phyloP scores from a whole-genome alignment of 2,329 filamentous ascomycete genomes.

The Fusarium circinatum region DNA sequence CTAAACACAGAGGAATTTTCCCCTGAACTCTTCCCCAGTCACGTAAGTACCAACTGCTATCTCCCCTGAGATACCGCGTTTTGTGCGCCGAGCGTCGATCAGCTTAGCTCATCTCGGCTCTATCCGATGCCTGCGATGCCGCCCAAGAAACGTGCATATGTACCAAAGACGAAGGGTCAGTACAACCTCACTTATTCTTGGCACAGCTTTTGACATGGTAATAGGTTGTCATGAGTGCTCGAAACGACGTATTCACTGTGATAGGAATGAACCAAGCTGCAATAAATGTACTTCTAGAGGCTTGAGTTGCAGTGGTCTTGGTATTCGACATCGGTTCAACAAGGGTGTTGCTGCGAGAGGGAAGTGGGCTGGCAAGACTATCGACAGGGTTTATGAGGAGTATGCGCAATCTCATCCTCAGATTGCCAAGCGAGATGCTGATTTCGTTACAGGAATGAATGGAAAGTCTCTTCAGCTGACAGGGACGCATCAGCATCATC shows the following conservation, averaged over 20 bases:
- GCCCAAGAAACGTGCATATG: conserved; percentile 41
- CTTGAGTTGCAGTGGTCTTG: conserved; percentile 38
- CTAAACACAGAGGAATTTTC: neutral
- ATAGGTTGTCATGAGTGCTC: conserved; percentile 42
- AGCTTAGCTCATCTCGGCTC: neutral
- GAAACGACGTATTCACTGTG: conserved; percentile 40
- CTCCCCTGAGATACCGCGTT: neutral
- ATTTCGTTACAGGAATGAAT: neutral
- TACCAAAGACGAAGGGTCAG: conserved; percentile 41
- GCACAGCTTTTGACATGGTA: rapidly evolving
- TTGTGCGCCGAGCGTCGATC: conserved; percentile 12
- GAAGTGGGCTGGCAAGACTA: conserved; percentile 43
- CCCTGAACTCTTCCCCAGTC: neutral
- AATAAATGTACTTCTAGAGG: conserved; percentile 37
- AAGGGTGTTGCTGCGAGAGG: conserved; percentile 41
- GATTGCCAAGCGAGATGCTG: rapidly evolving
- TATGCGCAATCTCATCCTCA: rapidly evolving
- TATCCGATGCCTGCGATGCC: conserved; percentile 27
- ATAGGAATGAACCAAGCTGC: conserved; percentile 36
- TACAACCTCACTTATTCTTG: neutral
- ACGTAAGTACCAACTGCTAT: neutral
- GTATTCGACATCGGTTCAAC: conserved; percentile 42
- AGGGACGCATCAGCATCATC: neutral
- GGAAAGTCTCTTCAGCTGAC: neutral
- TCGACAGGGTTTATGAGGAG: conserved; percentile 39